These are phyloP conservation scores for Candida lessepsii DNA, from an alignment of 805 yeast genomes.

Conservation along the genomic window DNA sequence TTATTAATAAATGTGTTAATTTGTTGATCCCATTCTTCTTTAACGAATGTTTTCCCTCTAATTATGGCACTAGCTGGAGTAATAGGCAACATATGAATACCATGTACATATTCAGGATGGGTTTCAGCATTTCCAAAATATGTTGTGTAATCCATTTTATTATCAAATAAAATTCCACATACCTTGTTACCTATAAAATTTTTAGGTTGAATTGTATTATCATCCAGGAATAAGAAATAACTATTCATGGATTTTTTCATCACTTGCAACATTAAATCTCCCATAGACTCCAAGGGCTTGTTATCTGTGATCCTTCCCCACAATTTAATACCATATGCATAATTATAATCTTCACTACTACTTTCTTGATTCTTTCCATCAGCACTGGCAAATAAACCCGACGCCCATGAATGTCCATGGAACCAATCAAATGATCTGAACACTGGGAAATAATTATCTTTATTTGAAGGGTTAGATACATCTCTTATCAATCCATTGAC, in stretches of 20 bases:
- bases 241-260: slow-evolving; percentile 49
- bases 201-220: slow-evolving; percentile 54
- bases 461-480: slow-evolving; percentile 57
- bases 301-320: slow-evolving; percentile 64
- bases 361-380: slow-evolving; percentile 78
- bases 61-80: slow-evolving; percentile 63
- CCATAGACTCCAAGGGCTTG: slow-evolving; percentile 38
- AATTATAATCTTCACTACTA: slow-evolving; percentile 69
- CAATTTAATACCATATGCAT: slow-evolving; percentile 62
- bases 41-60: slow-evolving; percentile 50
- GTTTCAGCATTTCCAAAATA: slow-evolving; percentile 53
- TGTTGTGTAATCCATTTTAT: slow-evolving; percentile 67
- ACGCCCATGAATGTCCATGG: slow-evolving; percentile 76
- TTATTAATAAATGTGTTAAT: slow-evolving; percentile 42
- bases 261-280: slow-evolving; percentile 55
- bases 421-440: slow-evolving; percentile 72
- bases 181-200: slow-evolving; percentile 58
- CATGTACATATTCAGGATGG: slow-evolving; percentile 62
- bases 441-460: slow-evolving; percentile 61
- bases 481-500: slow-evolving; percentile 62
- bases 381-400: slow-evolving; percentile 62
- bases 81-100: slow-evolving; percentile 73
- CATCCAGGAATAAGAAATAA: slow-evolving; percentile 50
- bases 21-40: slow-evolving; percentile 60
- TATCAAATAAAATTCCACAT: slow-evolving; percentile 69